Base-by-base conservation (phyloP, 108 stramenopile species). In the Cylindrotheca closterium region DNA sequence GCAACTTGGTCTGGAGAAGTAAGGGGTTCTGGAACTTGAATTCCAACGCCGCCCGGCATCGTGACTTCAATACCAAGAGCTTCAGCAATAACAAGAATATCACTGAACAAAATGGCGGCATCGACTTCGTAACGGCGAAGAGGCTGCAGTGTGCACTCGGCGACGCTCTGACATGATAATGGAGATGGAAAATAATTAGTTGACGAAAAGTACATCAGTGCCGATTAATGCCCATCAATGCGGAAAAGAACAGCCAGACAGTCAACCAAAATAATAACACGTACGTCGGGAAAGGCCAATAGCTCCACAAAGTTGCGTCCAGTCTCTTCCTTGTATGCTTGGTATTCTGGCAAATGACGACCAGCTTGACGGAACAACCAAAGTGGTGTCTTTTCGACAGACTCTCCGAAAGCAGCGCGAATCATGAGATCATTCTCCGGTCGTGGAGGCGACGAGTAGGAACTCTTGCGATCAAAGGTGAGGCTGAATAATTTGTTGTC, bases 331-430 rank as follows among this genome's bases (percentile, higher is more conserved):
- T 97, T 97, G 79, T 97, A 96, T 1, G 67, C 79, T 17, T 67
- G 74, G 65, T 97, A 97, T 67, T 97, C 97, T 2, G 94, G 94
- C 22, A 97, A 75, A 66, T 97, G 97, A n/a, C 94, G 78, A 45
- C 94, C 94, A 4, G 94, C 96, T 71, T 97, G 97, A 47, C 97
- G 92, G 64, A 97, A 97, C 18, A 97, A 70, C 97, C 97, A 98
- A 23, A 93, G 73, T 17, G 97, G 97, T 28, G 92, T 93, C 42
- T 67, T 74, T 65, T 88, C 88, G 4, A 86, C 83, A n/a, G 63
- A 37, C 30, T 85, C 66, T 28, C 92, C 92, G 17, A 90, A 63
- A 15, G 88, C 92, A 8, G 88, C 87, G 0, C 92, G 87, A 34
- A 93, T 83, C 85, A 93, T 89, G 25, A 93, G 75, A 65, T 93